A percentile compares a stretch with the other conserved stretches of the same genome.
Evolutionary conservation across 2,329 filamentous ascomycete species (phyloP).

Genomic region (Epichloe hybrida): DNA sequence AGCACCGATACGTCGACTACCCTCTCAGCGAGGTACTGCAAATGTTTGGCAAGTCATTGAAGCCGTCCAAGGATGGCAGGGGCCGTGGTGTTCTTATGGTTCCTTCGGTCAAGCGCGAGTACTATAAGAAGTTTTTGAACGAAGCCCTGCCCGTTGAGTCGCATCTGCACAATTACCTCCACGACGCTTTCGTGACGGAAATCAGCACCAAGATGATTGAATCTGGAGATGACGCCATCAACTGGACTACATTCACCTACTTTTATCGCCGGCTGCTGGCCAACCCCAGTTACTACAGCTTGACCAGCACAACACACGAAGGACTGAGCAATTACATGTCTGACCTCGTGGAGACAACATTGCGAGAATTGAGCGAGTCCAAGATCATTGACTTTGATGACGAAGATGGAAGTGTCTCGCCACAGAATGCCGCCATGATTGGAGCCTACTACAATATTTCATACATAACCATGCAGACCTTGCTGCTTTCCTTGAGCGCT

Average conservation of each 20-base stretch:
- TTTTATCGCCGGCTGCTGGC: slow-evolving; percentile 91
- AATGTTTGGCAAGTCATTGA: slow-evolving; percentile 92
- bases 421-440: slow-evolving; percentile 94
- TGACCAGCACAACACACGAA: slow-evolving; percentile 80
- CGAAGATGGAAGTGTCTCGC: slow-evolving; percentile 77
- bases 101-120: slow-evolving; percentile 84
- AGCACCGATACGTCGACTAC: slow-evolving; percentile 96
- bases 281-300: slow-evolving; percentile 91
- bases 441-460: slow-evolving; percentile 98
- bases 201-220: slow-evolving; percentile 93
- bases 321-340: slow-evolving; percentile 90
- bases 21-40: slow-evolving; percentile 86
- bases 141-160: slow-evolving; percentile 94
- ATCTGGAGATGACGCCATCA: slow-evolving; percentile 91
- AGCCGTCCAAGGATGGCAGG: slow-evolving; percentile 63
- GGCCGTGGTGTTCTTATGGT: slow-evolving; percentile 94
- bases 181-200: slow-evolving; percentile 94
- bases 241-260: slow-evolving; percentile 97
- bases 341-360: slow-evolving; percentile 81
- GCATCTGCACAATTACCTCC: slow-evolving; percentile 78
- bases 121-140: slow-evolving; percentile 97
- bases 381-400: slow-evolving; percentile 95
- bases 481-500: slow-evolving; percentile 76
- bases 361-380: slow-evolving; percentile 81
- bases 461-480: slow-evolving; percentile 98